phyloP scores from a whole-genome alignment of 139 green algal genomes.

The Coelastrella sp. region DNA sequence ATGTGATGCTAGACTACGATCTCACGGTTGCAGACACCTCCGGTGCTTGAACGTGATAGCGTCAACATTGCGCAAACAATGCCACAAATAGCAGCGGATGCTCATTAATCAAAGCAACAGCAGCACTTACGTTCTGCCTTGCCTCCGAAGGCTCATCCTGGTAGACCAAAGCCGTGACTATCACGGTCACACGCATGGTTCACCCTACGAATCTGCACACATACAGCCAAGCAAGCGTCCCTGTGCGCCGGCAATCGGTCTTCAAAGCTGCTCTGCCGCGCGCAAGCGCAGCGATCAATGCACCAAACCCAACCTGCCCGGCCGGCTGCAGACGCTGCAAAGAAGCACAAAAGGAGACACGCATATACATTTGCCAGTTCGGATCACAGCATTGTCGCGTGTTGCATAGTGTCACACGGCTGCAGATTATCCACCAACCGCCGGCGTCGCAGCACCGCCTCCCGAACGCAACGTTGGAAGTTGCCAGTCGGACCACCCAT shows the following conservation, averaged over 20 bases:
- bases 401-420: neutral
- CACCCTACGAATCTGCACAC: neutral
- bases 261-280: neutral
- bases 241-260: neutral
- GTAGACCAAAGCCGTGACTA: neutral
- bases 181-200: neutral
- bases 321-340: no score
- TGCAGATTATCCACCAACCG: neutral
- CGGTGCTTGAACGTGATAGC: neutral
- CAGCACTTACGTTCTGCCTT: neutral
- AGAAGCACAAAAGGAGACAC: no score
- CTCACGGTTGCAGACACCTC: neutral
- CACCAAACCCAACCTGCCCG: no score
- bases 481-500: neutral
- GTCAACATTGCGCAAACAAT: neutral
- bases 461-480: neutral
- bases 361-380: no score
- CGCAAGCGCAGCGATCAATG: no score
- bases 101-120: neutral
- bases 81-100: neutral
- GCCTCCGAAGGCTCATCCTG: neutral
- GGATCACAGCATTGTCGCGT: neutral
- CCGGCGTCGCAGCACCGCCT: neutral
- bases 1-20: no score
- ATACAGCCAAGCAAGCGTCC: neutral